Conservation (phyloP, 257 asterid species). For the Petunia secreta region DNA sequence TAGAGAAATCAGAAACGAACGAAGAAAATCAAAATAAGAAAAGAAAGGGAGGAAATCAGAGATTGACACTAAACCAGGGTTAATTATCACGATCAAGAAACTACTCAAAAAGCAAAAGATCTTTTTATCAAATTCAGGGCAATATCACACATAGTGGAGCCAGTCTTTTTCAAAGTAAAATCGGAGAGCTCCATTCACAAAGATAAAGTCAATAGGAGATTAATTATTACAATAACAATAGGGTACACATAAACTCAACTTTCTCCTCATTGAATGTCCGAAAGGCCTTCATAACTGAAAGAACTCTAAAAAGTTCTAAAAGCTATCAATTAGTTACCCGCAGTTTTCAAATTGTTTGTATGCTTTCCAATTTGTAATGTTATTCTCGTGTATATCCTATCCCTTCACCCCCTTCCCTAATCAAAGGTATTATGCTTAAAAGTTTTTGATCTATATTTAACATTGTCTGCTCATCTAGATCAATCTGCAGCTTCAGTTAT, state of each 20-base stretch:
- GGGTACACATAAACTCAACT: background rate
- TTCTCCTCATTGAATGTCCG: conserved; percentile 5
- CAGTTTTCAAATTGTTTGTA: background rate
- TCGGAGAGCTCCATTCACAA: background rate
- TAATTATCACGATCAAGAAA: background rate
- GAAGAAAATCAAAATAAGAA: conserved; percentile 26
- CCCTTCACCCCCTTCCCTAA: background rate
- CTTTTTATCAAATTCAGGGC: conserved; percentile 12
- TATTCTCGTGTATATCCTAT: background rate
- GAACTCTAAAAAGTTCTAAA: background rate
- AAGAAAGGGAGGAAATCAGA: background rate
- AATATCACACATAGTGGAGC: background rate
- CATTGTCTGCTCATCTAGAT: background rate
- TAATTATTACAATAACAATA: background rate
- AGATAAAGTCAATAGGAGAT: background rate
- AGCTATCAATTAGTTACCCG: conserved; percentile 13
- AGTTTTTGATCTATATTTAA: too few species aligned
- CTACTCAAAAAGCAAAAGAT: background rate
- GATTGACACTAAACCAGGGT: background rate
- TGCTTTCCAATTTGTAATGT: background rate
- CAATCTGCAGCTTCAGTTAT: background rate
- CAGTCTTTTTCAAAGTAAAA: background rate
- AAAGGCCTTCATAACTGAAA: background rate
- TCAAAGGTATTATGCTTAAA: background rate
- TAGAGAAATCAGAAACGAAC: background rate